Evolutionary conservation across 148 eudicot species (phyloP).

Genomic region (Camellia granthamiana): DNA sequence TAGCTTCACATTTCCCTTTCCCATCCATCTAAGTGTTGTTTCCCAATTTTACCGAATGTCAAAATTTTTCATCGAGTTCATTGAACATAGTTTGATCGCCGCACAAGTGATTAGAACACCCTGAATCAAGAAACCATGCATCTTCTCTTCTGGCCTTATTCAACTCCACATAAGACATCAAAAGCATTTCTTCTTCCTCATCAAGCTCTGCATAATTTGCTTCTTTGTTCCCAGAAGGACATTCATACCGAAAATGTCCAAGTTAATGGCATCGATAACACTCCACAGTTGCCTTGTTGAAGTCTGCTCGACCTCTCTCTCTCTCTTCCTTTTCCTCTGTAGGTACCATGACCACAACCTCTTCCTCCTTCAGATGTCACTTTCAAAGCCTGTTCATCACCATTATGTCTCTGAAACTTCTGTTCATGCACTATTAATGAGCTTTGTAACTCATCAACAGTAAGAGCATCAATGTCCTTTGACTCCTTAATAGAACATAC

Average conservation of each 20-base stretch:
- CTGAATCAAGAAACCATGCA: slow-evolving; percentile 19
- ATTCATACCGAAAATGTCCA: slow-evolving; percentile 7
- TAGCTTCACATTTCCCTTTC: slow-evolving; percentile 9
- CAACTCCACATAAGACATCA: slow-evolving; percentile 5
- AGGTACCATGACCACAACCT: not conserved
- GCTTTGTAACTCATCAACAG: not conserved
- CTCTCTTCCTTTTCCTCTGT: not conserved
- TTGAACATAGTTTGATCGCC: slow-evolving; percentile 4
- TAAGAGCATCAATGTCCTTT: no score
- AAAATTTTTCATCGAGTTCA: slow-evolving; percentile 2
- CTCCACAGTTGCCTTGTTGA: not conserved
- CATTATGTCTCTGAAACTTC: not conserved
- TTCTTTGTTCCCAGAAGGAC: not conserved
- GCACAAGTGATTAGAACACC: not conserved
- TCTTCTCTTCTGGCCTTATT: not conserved
- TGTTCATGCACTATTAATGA: slow-evolving; percentile 1
- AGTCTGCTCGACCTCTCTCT: not conserved
- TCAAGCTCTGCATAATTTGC: slow-evolving; percentile 9
- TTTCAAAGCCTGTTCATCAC: not conserved
- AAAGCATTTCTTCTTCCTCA: not conserved
- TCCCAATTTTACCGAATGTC: slow-evolving; percentile 12
- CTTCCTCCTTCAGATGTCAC: not conserved
- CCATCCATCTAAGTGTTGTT: slow-evolving; percentile 5
- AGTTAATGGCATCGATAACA: not conserved
- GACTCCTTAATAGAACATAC: no score